Conservation (phyloP, 1,284 basidiomycete species). For the Coniferiporia sulphurascens region DNA sequence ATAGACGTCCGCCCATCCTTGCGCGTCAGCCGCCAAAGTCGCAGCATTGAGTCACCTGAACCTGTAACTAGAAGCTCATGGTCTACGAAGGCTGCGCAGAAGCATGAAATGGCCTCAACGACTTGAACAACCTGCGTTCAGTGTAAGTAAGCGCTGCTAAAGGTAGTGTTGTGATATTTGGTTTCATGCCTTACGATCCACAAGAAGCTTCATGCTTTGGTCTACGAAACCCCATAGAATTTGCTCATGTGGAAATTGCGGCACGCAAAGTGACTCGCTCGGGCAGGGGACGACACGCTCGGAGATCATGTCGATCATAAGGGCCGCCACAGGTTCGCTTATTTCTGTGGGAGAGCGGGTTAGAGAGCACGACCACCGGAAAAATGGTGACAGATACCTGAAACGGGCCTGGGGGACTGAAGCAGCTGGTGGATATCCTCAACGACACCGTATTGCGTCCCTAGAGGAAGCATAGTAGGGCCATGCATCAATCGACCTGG, state of each 20-base stretch:
- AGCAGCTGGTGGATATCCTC: constrained; percentile 67
- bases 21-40: constrained; percentile 66
- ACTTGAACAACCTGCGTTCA: constrained; percentile 59
- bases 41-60: constrained; percentile 69
- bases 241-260: constrained; percentile 59
- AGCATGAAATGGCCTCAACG: constrained; percentile 67
- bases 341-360: constrained; percentile 38
- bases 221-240: constrained; percentile 61
- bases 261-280: constrained; percentile 53
- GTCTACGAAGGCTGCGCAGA: constrained; percentile 75
- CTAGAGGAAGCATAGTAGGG: constrained; percentile 61
- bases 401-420: constrained; percentile 54
- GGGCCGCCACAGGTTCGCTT: constrained; percentile 44
- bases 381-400: constrained; percentile 37
- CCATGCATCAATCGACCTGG: constrained; percentile 73
- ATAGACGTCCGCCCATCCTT: constrained; percentile 27
- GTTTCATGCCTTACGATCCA: constrained; percentile 52
- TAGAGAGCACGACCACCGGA: background rate
- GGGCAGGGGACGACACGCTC: constrained; percentile 65
- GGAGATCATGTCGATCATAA: constrained; percentile 52
- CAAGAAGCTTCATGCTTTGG: constrained; percentile 50
- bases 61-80: constrained; percentile 70
- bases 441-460: constrained; percentile 70
- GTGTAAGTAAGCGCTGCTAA: background rate
- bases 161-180: constrained; percentile 13